Conservation (phyloP, 2,329 filamentous ascomycete genomes). For the Cladosporium sp. region DNA sequence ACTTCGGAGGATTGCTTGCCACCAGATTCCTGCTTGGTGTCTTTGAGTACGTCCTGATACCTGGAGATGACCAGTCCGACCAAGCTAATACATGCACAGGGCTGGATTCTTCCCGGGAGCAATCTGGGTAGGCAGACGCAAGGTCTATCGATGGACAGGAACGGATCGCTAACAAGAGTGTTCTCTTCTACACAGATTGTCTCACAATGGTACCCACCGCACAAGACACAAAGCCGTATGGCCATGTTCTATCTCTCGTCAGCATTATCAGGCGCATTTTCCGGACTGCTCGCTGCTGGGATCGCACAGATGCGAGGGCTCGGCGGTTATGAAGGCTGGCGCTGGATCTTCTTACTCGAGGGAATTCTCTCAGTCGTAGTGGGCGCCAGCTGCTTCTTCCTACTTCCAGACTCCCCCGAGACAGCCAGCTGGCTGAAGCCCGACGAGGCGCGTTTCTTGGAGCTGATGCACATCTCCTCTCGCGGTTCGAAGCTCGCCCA, state of each 20-base stretch:
- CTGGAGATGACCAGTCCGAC: not conserved
- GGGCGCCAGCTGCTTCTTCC: constrained; percentile 49
- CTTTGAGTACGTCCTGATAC: not conserved
- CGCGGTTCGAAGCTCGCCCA: constrained; percentile 35
- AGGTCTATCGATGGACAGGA: not conserved
- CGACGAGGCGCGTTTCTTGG: constrained; percentile 62
- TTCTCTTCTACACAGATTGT: not conserved
- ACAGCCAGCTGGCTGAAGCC: constrained; percentile 56
- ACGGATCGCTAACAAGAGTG: not conserved
- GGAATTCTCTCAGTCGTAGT: constrained; percentile 50
- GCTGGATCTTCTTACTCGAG: constrained; percentile 41
- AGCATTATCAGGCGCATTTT: constrained; percentile 22
- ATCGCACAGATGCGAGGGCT: constrained; percentile 35
- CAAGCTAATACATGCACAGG: not conserved
- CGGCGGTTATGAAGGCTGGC: constrained; percentile 29
- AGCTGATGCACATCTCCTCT: constrained; percentile 59
- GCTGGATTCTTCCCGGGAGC: constrained; percentile 12
- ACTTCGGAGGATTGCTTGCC: constrained; percentile 26
- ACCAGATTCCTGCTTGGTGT: constrained; percentile 25
- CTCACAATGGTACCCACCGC: constrained; percentile 21
- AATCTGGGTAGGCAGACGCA: not conserved
- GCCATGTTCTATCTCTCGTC: constrained; percentile 21
- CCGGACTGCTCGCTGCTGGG: constrained; percentile 22
- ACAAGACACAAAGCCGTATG: constrained; percentile 20
- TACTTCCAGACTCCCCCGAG: constrained; percentile 48